Conservation (phyloP, 805 yeast species). For the Candida corydali region DNA sequence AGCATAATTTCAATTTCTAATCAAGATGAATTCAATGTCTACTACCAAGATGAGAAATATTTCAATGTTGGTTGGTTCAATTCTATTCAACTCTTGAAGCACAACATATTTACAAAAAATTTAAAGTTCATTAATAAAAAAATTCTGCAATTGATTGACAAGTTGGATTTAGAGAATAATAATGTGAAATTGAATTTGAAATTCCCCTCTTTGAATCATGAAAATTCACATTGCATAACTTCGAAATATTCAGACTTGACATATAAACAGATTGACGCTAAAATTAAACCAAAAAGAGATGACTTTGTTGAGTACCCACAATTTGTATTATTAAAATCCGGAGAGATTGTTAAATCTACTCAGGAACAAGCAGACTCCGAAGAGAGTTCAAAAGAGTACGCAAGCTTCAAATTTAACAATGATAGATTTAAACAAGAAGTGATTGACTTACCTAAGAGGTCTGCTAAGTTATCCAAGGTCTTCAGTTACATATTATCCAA, state of each 20-base stretch:
- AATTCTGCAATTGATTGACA: conserved; percentile 17
- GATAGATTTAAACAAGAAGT: background rate
- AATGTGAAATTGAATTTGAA: conserved; percentile 16
- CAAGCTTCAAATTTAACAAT: conserved; percentile 3
- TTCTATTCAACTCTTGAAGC: conserved; percentile 12
- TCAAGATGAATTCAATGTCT: conserved; percentile 24
- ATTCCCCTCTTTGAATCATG: conserved; percentile 26
- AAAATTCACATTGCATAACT: conserved; percentile 18
- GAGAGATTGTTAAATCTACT: background rate
- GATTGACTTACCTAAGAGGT: background rate
- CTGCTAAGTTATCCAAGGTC: background rate
- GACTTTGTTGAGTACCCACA: background rate
- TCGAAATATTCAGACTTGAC: conserved; percentile 7
- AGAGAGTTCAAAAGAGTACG: conserved; percentile 2
- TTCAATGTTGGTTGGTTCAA: conserved; percentile 15
- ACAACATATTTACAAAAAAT: conserved; percentile 19
- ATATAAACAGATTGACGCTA: background rate
- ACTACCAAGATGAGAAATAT: conserved; percentile 30
- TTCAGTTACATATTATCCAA: background rate
- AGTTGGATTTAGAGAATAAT: background rate
- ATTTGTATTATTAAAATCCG: conserved; percentile 1
- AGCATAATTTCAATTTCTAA: conserved; percentile 15
- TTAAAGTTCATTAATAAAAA: conserved; percentile 21
- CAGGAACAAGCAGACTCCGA: background rate
- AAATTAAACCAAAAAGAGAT: background rate